Base-by-base conservation (phyloP, 306 rosid genomes). In the Pueraria montana region DNA sequence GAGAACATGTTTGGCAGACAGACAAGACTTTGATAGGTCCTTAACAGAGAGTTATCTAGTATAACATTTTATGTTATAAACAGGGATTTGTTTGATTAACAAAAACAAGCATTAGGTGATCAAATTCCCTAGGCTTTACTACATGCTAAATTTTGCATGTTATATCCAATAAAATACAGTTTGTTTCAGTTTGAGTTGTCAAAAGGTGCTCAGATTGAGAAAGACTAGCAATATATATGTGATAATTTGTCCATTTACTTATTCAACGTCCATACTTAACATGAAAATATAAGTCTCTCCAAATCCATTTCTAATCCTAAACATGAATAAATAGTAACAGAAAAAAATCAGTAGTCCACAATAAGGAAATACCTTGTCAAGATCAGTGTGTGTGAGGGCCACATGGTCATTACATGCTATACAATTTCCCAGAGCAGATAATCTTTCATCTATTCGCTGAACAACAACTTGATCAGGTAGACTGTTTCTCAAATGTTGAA, bases 401-500 rank as follows among this genome's bases (percentile, higher is more conserved):
- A 38, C 43, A 38, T 38, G 43, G 43, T 38, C 43, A 42, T 42
- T 42, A 42, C 48, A 42, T 42, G 48, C 48, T 10, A 40, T 40
- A 40, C 43, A 40, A 40, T 40, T 40, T 40, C 43, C 43, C 43
- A 40, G 43, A 40, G 11, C 43, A 2, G 10, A 6, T 40, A 40
- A 40, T 40, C 43, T 40, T 40, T 40, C 43, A 1, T 40, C 43
- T 40, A 40, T 40, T 1, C 43, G 43, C 11, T 40, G 43, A 8
- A 40, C 43, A 40, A 8, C 43, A 40, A 6, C 43, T 40, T 40
- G 43, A 8, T 40, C 43, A 6, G 27, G 68, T 17, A 96, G 92
- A 85, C 99, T 89, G 90, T 96, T 96, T 24, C 96, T 91, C 91
- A 96, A 83, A 78, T 96, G 98, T 85, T 94, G 98, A 79, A 96